Base-by-base conservation (phyloP, 768 basidiomycete species). In the Panellus pusillus region DNA sequence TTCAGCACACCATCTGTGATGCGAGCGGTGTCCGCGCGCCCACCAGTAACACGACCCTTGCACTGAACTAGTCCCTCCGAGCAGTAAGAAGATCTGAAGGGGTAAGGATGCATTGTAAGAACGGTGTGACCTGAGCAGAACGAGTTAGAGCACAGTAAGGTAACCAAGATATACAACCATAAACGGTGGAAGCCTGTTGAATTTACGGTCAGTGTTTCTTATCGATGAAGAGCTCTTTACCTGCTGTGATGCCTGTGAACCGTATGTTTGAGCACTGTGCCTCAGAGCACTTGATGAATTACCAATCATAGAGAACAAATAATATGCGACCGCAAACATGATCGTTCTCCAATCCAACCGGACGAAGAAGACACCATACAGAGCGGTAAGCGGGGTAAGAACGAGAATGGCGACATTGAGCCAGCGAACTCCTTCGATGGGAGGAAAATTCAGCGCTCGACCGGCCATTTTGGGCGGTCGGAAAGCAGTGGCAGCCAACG, bases 21-120 rank as follows among this genome's bases (percentile, higher is more conserved):
- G 89, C 31, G 89, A 88, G 52, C 91, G 84, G 69, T 93, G 91
- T 8, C 86, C 81, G 44, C 87, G 79, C 14, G 87, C 82, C 91
- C 91, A 93, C 89, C 90, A 93, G 65, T 81, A 84, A 70, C 89
- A 89, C 13, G 90, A 92, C 0, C 91, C 91, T 71, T 93, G 86
- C 3, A 91, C 89, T 4, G 90, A 89, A 65, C 90, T 91, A 29
- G 86, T 82, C 8, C 91, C 91, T 2, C 86, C 89, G 42, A 82
- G 73, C 9, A 90, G 77, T 31, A 93, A 77, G 65, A 85, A 80
- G 44, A 83, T 70, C 65, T 89, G 88, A 14, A 93, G 78, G 27
- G 83, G 80, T n/a, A 74, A 67, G 35, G 83, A 82, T 5, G 90
- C 91, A 54, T 87, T 85, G 68, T 90, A 93, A 1, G 89, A 84